phyloP scores from a whole-genome alignment of 768 basidiomycete genomes.

The Tephrocybe sp. region DNA sequence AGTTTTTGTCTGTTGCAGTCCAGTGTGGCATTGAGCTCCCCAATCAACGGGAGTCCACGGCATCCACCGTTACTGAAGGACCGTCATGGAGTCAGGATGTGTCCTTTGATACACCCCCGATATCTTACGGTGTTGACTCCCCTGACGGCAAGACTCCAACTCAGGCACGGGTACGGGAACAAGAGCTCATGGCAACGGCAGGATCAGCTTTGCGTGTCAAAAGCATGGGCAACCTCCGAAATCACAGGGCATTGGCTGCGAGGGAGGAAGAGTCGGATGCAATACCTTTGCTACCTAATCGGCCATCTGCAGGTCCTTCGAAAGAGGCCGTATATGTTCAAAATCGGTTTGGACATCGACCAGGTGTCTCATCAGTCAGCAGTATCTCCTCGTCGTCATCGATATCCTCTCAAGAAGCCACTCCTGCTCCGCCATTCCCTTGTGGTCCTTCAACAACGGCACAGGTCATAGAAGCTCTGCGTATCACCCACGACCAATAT shows the following conservation, averaged over 20 bases:
- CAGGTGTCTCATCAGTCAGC: slow-evolving; percentile 55
- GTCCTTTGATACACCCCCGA: slow-evolving; percentile 27
- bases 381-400: slow-evolving; percentile 75
- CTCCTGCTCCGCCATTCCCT: slow-evolving; percentile 60
- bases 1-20: slow-evolving; percentile 75
- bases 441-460: slow-evolving; percentile 67
- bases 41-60: slow-evolving; percentile 38
- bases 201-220: slow-evolving; percentile 42
- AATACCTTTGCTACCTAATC: slow-evolving; percentile 35
- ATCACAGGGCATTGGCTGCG: slow-evolving; percentile 17
- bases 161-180: slow-evolving; percentile 24
- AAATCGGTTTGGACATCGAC: slow-evolving; percentile 43
- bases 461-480: slow-evolving; percentile 75
- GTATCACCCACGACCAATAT: slow-evolving; percentile 86
- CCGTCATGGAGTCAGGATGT: slow-evolving; percentile 29
- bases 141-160: slow-evolving; percentile 36
- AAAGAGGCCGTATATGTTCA: slow-evolving; percentile 21
- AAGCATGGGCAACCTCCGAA: slow-evolving; percentile 55
- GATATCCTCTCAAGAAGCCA: slow-evolving; percentile 63
- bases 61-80: slow-evolving; percentile 30
- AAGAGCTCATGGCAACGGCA: slow-evolving; percentile 25
- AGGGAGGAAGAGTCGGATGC: slow-evolving; percentile 37
- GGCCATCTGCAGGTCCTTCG: slow-evolving; percentile 13
- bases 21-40: slow-evolving; percentile 76
- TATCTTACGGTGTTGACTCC: slow-evolving; percentile 24